Evolutionary conservation across 2,329 filamentous ascomycete species (phyloP), one percentile per base, ranked within the genome.

Genomic region (Thelonectria olida): DNA sequence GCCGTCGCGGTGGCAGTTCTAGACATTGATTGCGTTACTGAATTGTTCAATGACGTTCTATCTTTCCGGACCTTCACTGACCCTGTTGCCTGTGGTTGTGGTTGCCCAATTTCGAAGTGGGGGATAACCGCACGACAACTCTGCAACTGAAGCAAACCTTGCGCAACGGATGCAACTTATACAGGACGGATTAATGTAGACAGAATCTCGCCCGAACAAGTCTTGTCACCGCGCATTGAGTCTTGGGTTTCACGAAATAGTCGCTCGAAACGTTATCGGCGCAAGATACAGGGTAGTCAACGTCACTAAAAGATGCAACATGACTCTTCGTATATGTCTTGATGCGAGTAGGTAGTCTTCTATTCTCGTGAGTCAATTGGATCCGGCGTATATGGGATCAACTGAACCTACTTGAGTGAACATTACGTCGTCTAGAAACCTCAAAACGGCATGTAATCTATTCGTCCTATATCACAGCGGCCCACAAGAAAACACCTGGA

Each of bases 401-500:
- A 22, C 48, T 20, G 15, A 15, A 2, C 31, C 12, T 34, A 34
- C 15, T 15, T 15, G n/a, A n/a, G n/a, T 13, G 12, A 3, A 5
- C 42, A 28, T 47, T 10, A 22, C 17, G 13, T 19, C 10, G 20
- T 9, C 38, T 23, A 20, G 23, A 19, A 55, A 25, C 42, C 22
- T 39, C 53, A 41, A 48, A 22, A 25, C 34, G 19, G 52, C 19
- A 19, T 9, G 38, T 17, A 39, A 9, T n/a, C 22, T 19, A 8
- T 38, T 15, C 22, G 7, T 36, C 44, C 25, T 36, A 44, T 28
- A 44, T 15, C 39, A 41, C 17, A 39, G 45, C 36, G 67, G 39
- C 65, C 67, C 67, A 70, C 67, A 58, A 3, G 62, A 60, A 61
- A 39, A 28, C 28, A 22, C 38, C 38, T 20, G 17, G 62, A 70